Base-by-base conservation (phyloP, 1,284 basidiomycete genomes). In the Ceratobasidium sp. region DNA sequence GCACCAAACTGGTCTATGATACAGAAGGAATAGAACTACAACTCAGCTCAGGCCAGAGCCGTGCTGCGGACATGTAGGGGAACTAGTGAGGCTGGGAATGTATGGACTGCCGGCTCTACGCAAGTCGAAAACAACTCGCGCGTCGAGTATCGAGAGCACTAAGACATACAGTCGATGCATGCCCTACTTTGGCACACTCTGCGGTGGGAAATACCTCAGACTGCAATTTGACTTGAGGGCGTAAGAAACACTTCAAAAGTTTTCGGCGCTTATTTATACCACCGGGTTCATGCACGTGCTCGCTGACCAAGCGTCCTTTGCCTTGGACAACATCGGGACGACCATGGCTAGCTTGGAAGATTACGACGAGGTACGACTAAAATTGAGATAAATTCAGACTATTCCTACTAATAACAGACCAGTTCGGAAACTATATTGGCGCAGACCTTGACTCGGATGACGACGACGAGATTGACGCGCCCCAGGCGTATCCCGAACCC, bases 341-440 rank as follows among this genome's bases (percentile, higher is more conserved):
- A 62, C 58, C 42, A 62, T 62, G 58, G 58, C 58, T 8, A 62
- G 58, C 32, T 85, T 93, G 73, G 91, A 93, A 76, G 91, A 93
- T 77, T 93, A 93, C 73, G 91, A 93, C 76, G 91, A 93, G 71
- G 72, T 72, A 50, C 56, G 67, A 7, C 13, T n/a, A 62, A 17
- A 22, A 22, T 49, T 20, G 34, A n/a, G 40, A 6, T 32, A 50
- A 45, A 25, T n/a, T 29, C 17, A 52, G 38, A 40, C 38, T 43
- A 68, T 62, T 60, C 34, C 55, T 31, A 57, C 42, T 64, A 42
- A 57, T 57, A 47, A 62, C 53, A n/a, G 15, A 69, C 77, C 78
- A 82, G 82, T 96, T 97, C 76, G 94, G 94, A 74, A 96, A 96
- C 84, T 96, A 96, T 80, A 94, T 96, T 77, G 94, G 94, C 72